Percentiles rank a stretch among this genome's conserved stretches.
Conservation (phyloP, 2,329 filamentous ascomycete species). For the Gyromitra esculenta region DNA sequence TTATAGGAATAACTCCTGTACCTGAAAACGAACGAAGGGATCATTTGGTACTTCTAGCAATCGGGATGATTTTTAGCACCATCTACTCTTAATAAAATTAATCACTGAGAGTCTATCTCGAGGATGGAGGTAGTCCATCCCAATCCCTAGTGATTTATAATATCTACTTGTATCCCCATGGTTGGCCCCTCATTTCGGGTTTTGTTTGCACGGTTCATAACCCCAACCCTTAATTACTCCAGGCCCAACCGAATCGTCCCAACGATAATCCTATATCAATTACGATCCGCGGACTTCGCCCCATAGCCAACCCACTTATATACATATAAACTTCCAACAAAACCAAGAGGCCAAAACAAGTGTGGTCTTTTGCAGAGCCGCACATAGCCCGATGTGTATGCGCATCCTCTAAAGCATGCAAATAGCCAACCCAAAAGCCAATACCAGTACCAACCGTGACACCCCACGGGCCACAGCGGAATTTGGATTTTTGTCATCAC, state of each 20-base stretch:
- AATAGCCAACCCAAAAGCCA: constrained; percentile 19
- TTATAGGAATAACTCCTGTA: too few relatives aligned
- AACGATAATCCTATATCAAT: background rate
- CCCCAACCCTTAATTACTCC: background rate
- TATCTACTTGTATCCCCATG: background rate
- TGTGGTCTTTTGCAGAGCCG: background rate
- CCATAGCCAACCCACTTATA: background rate
- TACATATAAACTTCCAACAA: constrained; percentile 8
- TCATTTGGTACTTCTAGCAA: background rate
- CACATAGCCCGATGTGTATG: background rate
- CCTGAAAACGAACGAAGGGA: too few relatives aligned
- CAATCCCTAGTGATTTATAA: background rate
- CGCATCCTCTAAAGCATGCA: constrained; percentile 21
- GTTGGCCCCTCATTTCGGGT: background rate
- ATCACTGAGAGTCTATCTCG: background rate
- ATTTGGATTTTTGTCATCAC: background rate
- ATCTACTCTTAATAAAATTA: background rate
- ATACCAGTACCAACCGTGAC: constrained; percentile 6
- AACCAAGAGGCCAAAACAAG: background rate
- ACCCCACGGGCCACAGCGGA: background rate
- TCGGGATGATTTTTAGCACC: background rate
- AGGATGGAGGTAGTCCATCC: background rate
- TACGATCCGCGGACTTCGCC: background rate
- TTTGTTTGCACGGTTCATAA: background rate
- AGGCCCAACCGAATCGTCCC: background rate